Conservation (phyloP, 1,139 yeast species). For the Geotrichum histeridarum region DNA sequence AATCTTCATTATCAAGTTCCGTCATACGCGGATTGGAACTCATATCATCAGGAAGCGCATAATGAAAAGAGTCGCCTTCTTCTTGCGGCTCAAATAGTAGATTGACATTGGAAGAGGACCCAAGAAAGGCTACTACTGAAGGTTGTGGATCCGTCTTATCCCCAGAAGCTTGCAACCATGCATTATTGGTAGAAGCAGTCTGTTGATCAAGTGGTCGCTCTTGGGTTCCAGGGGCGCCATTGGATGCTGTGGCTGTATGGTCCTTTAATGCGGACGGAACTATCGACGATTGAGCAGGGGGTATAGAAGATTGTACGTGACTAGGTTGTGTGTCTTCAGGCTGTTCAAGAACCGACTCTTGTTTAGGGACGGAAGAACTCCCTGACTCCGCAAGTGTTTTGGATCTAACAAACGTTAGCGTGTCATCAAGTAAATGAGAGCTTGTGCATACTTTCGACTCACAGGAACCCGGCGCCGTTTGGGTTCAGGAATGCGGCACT, state of each 20-base stretch:
- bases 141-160: conserved; percentile 35
- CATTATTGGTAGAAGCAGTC: conserved; percentile 23
- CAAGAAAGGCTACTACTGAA: conserved; percentile 29
- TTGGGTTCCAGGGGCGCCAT: background rate
- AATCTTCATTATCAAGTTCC: conserved; percentile 57
- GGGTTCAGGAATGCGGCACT: conserved; percentile 57
- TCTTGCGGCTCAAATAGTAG: conserved; percentile 35
- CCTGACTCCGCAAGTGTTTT: background rate
- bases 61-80: conserved; percentile 34
- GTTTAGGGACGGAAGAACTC: background rate
- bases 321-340: background rate
- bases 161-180: conserved; percentile 36
- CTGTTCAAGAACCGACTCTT: background rate
- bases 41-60: conserved; percentile 35
- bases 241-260: background rate
- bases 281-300: background rate
- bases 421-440: background rate
- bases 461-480: conserved; percentile 27
- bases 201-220: background rate
- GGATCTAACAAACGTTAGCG: background rate
- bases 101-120: conserved; percentile 36
- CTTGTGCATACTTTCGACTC: conserved; percentile 35
- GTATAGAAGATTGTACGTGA: background rate
- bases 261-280: background rate
- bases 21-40: conserved; percentile 29